These are phyloP conservation scores for Suillus luteus DNA, from an alignment of 768 basidiomycete genomes.

Conservation along the genomic window DNA sequence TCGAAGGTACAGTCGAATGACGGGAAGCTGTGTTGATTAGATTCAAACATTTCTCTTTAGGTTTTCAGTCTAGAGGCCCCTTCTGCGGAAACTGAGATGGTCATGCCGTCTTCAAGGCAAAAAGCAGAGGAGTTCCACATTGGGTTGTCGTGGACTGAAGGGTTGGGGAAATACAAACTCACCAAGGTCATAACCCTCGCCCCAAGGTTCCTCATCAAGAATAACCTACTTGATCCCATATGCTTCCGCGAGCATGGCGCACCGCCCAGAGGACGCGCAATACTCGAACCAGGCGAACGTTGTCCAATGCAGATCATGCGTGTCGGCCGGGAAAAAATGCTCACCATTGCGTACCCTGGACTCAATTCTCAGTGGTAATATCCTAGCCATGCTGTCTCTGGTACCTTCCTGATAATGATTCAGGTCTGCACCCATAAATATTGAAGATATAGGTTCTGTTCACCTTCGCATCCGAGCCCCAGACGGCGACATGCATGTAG, in stretches of 20 bases:
- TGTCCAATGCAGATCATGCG: slow-evolving; percentile 69
- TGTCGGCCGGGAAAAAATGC: slow-evolving; percentile 65
- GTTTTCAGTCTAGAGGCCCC: slow-evolving; percentile 91
- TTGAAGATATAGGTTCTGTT: slow-evolving; percentile 86
- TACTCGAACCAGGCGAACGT: slow-evolving; percentile 68
- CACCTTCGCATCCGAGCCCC: slow-evolving; percentile 61
- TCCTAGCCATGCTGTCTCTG: neutral
- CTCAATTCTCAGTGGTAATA: slow-evolving; percentile 79
- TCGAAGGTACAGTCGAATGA: slow-evolving; percentile 61
- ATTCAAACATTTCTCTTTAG: slow-evolving; percentile 37
- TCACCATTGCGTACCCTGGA: slow-evolving; percentile 87
- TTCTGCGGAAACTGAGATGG: slow-evolving; percentile 83
- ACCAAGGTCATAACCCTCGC: slow-evolving; percentile 90
- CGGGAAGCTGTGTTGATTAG: slow-evolving; percentile 8
- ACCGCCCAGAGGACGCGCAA: slow-evolving; percentile 58
- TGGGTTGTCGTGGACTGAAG: slow-evolving; percentile 91
- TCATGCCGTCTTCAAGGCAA: slow-evolving; percentile 63
- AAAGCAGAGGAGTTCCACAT: slow-evolving; percentile 72
- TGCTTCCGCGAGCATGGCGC: slow-evolving; percentile 86
- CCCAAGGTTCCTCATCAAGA: slow-evolving; percentile 90
- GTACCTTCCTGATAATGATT: slow-evolving; percentile 8
- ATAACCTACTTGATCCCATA: slow-evolving; percentile 67
- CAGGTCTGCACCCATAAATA: slow-evolving; percentile 92
- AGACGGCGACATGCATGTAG: slow-evolving; percentile 48
- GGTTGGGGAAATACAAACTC: slow-evolving; percentile 95